Conservation (phyloP, 2,329 filamentous ascomycete genomes). For the Colletotrichum truncatum region DNA sequence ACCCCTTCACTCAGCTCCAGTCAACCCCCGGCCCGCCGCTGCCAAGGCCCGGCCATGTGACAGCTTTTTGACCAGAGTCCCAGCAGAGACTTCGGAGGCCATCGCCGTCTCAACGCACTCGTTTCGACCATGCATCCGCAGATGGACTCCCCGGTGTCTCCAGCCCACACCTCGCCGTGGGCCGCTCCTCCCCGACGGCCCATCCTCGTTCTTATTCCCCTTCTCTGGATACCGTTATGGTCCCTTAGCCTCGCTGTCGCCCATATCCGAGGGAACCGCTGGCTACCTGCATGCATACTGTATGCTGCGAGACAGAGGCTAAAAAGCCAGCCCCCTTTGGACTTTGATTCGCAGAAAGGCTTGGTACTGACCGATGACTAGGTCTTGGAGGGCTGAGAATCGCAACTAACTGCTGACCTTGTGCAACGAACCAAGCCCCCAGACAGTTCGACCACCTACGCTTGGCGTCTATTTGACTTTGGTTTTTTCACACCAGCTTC, state of each 20-base stretch:
- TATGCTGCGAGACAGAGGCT: not conserved
- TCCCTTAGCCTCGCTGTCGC: not conserved
- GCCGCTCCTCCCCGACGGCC: not conserved
- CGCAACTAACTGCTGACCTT: constrained; percentile 9
- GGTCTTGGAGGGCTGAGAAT: constrained; percentile 13
- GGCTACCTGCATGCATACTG: constrained; percentile 16
- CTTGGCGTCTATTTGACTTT: constrained; percentile 5
- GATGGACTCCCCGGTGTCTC: not conserved
- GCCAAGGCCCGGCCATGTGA: constrained; percentile 19
- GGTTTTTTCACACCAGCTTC: not conserved
- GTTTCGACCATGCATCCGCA: not conserved
- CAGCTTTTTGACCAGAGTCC: not conserved
- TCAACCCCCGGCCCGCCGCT: constrained; percentile 15
- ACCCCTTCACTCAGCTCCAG: constrained; percentile 3
- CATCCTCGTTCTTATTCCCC: not conserved
- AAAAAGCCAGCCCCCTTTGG: not conserved
- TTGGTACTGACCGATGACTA: constrained; percentile 12
- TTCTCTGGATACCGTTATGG: not conserved
- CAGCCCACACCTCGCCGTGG: constrained; percentile 13
- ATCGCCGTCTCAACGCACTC: constrained; percentile 6
- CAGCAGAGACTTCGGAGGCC: not conserved
- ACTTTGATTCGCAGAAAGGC: not conserved
- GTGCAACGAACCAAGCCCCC: constrained; percentile 9
- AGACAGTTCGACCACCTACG: constrained; percentile 1
- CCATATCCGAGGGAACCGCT: not conserved